A percentile compares a stretch with the other conserved stretches of the same genome.
Conservation (phyloP, 139 green algal species). For the Chlorella sp. region DNA sequence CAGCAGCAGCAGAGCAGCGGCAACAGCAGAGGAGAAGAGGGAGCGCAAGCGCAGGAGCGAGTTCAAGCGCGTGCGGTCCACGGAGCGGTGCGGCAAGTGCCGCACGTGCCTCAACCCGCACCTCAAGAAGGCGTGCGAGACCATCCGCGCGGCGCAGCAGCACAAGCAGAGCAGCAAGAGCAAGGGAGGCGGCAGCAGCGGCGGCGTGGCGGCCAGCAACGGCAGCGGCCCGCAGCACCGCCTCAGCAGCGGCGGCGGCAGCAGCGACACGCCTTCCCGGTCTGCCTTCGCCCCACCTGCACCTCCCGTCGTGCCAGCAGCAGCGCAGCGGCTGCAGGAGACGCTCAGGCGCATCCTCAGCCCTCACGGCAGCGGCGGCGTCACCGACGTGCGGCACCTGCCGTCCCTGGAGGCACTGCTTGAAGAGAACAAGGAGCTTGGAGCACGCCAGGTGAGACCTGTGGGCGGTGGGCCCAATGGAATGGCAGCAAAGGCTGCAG, state of each 20-base stretch:
- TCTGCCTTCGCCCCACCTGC: too few species aligned
- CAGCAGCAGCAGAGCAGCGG: not conserved
- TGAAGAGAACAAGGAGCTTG: constrained; percentile 11
- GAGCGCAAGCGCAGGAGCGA: not conserved
- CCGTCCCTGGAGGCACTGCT: constrained; percentile 10
- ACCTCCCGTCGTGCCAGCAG: too few species aligned
- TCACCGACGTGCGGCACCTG: constrained; percentile 4
- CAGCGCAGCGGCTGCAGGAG: not conserved
- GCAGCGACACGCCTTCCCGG: too few species aligned
- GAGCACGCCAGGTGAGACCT: constrained; percentile 9
- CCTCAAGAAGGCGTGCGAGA: constrained; percentile 27
- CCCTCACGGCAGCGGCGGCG: constrained; percentile 1
- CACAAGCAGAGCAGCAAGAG: not conserved
- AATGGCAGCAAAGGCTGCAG: too few species aligned
- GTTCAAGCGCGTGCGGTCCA: not conserved
- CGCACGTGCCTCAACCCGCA: constrained; percentile 20
- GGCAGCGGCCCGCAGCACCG: too few species aligned
- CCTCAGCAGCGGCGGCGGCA: too few species aligned
- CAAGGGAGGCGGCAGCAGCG: not conserved
- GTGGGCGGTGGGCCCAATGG: too few species aligned
- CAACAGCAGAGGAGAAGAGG: not conserved
- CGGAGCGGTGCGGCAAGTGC: constrained; percentile 3
- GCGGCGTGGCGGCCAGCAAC: too few species aligned
- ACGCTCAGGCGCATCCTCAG: constrained; percentile 6
- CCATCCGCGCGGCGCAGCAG: not conserved